Conservation (phyloP, 345 rosid species). For the Salix udensis region DNA sequence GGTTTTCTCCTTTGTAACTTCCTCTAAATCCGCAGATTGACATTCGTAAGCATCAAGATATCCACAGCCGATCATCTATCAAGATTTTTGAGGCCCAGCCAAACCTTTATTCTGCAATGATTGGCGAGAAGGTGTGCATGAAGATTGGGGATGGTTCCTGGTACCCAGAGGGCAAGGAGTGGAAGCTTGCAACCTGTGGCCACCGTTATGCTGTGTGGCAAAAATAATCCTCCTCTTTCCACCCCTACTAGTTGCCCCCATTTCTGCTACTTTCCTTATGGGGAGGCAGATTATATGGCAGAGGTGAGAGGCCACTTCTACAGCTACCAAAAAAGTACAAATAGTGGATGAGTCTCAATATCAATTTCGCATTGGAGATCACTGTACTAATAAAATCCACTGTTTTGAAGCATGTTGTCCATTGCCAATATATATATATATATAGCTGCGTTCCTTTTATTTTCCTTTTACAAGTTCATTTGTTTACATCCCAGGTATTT, state of each 20-base stretch:
- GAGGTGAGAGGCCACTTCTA: not conserved
- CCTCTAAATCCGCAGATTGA: conserved; percentile 44
- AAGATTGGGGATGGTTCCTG: conserved; percentile 89
- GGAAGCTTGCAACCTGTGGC: conserved; percentile 72
- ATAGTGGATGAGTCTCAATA: conserved; percentile 8
- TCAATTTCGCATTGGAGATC: not conserved
- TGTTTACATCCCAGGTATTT: no score
- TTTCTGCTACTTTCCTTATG: no score
- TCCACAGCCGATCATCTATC: conserved; percentile 63
- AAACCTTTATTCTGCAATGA: conserved; percentile 65
- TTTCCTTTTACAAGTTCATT: no score
- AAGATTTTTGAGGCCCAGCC: conserved; percentile 57
- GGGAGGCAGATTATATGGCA: not conserved
- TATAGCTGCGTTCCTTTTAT: not conserved
- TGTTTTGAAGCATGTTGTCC: no score
- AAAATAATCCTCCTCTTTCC: conserved; percentile 30
- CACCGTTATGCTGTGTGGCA: conserved; percentile 80
- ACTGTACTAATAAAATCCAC: not conserved
- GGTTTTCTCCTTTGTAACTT: not conserved
- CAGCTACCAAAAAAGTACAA: not conserved
- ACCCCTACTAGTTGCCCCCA: not conserved
- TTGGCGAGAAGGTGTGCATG: conserved; percentile 76
- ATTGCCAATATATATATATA: no score
- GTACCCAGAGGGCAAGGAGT: conserved; percentile 76
- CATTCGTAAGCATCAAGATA: conserved; percentile 52